Percentiles rank a stretch among this genome's conserved stretches.
Evolutionary conservation across 257 asterid genomes (phyloP).

Genomic region (Handroanthus guayacan): DNA sequence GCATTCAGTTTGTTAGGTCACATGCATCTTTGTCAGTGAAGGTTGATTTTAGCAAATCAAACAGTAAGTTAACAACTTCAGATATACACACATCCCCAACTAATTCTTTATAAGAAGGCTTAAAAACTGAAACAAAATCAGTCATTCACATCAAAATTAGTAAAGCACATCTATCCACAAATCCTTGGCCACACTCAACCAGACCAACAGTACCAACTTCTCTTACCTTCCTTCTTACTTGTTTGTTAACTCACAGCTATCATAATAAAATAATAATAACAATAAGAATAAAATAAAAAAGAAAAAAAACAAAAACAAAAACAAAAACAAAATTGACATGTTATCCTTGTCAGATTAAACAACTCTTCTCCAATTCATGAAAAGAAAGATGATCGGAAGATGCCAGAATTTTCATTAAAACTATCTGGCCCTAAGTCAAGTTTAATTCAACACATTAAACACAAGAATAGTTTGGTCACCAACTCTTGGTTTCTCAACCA

Average conservation of each 20-base stretch:
- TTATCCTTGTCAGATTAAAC: not conserved
- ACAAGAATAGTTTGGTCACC: not conserved
- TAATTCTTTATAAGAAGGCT: not conserved
- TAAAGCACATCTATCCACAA: not conserved
- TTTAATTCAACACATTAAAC: conserved; percentile 4
- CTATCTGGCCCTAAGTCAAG: not conserved
- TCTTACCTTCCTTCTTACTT: not conserved
- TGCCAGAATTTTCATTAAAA: not conserved
- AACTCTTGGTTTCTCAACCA: conserved; percentile 16
- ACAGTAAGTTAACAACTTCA: not conserved
- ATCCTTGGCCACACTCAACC: not conserved
- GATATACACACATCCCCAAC: not conserved
- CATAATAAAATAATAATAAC: not conserved
- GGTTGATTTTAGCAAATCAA: not conserved
- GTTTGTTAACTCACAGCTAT: not conserved
- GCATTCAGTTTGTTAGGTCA: not conserved
- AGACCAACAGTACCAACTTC: not conserved
- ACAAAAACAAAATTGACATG: not conserved
- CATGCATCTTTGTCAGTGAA: not conserved
- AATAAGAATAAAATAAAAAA: not conserved
- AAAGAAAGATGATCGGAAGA: not conserved
- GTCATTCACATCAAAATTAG: not conserved
- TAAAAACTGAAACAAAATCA: not conserved
- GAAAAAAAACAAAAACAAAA: no score
- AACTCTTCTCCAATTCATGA: not conserved